Evolutionary conservation across 495 filamentous ascomycete genomes (phyloP), one percentile per base, ranked within the genome.

Genomic region (Aspergillus indologenus): DNA sequence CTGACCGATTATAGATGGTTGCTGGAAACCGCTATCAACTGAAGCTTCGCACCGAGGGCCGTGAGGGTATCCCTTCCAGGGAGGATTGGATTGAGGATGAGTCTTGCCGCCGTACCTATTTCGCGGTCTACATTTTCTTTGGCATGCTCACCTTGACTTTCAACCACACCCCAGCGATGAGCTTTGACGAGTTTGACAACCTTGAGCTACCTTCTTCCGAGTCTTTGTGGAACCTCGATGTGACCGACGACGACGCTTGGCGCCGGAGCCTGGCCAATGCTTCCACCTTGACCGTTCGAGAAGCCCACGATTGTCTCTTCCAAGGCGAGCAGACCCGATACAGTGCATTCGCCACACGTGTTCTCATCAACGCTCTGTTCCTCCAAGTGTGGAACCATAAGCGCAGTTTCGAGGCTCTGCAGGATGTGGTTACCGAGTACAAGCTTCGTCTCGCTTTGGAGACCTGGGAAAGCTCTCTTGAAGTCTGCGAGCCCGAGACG

Each of bases 101-200:
- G 69, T 91, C 92, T 20, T 96, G 95, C 78, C 85, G 92, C 54
- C 90, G 94, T 47, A 98, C 94, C 2, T 98, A 98, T 77, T 98
- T 92, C 65, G 94, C 94, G n/a, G 93, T 98, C 56, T 98, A 98
- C 75, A 92, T 98, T 75, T 98, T 98, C 85, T 98, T 98, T 67
- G 94, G 94, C 57, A 83, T 98, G 69, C 77, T 98, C 60, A 98
- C 94, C 8, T 73, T 98, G 65, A 96, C 93, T 1, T 98, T 93
- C 82, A 97, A 98, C 73, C 94, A 98, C 73, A 96, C 93, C 2
- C 95, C 95, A 22, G 87, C 92, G 22, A 96, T 98, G 78, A 92
- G 89, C 71, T 96, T 96, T 78, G 95, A 96, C 72, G 95, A 98
- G 73, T 95, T 98, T 65, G 95, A 98, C 68, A 87, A 90, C 61